A percentile compares a stretch with the other conserved stretches of the same genome.
Evolutionary conservation across 2,329 filamentous ascomycete species (phyloP).

Genomic region (Plenodomus lindquistii): DNA sequence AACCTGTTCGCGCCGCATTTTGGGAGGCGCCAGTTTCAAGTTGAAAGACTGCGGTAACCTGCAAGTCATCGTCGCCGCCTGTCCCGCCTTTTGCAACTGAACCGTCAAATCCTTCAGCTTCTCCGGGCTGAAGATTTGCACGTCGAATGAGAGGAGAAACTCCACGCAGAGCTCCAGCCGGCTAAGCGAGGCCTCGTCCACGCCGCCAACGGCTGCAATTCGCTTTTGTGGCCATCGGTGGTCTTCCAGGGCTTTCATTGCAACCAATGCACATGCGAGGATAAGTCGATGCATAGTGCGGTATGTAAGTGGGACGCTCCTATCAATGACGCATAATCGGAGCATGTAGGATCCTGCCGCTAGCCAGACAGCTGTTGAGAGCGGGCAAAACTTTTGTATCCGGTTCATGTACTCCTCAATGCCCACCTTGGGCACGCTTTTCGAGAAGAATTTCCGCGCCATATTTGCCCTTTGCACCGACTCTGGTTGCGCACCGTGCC

Average conservation of each 20-base stretch:
- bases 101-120: conserved; percentile 40
- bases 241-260: conserved; percentile 95
- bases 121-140: conserved; percentile 44
- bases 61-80: conserved; percentile 40
- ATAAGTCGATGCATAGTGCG: conserved; percentile 86
- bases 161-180: conserved; percentile 77
- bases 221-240: conserved; percentile 82
- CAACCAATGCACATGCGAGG: conserved; percentile 80
- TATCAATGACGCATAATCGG: conserved; percentile 72
- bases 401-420: conserved; percentile 84
- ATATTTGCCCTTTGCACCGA: conserved; percentile 82
- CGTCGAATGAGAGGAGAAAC: conserved; percentile 49
- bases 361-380: conserved; percentile 91
- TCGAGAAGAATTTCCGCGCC: conserved; percentile 91
- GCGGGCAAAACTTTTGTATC: conserved; percentile 87
- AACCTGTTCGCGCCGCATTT: conserved; percentile 27
- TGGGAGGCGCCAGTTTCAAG: conserved; percentile 30
- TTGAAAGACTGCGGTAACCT: conserved; percentile 42
- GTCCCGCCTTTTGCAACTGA: conserved; percentile 45
- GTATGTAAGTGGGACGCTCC: conserved; percentile 76
- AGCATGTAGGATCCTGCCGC: conserved; percentile 88
- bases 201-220: conserved; percentile 85
- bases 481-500: conserved; percentile 72
- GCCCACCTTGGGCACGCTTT: conserved; percentile 79
- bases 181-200: conserved; percentile 78